These are phyloP conservation scores for Lophiostoma macrostomum DNA, from an alignment of 495 filamentous ascomycete genomes.

Conservation along the genomic window DNA sequence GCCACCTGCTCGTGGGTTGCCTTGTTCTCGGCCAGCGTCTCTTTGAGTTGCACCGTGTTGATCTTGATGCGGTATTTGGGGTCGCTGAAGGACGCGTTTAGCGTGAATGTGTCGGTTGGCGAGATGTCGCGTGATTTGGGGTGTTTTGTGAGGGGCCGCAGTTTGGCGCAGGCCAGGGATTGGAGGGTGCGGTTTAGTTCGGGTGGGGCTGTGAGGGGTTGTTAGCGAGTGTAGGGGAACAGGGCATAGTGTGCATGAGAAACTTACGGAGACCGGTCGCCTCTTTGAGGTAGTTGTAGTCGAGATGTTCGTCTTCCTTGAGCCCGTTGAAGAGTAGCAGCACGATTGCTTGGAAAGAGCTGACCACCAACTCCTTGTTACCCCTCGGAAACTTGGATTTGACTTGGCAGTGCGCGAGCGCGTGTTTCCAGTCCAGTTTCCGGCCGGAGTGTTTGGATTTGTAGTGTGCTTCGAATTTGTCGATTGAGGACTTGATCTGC, in stretches of 20 bases:
- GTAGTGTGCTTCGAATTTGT: slow-evolving; percentile 78
- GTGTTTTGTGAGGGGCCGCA: slow-evolving; percentile 79
- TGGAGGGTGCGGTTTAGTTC: slow-evolving; percentile 89
- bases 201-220: slow-evolving; percentile 53
- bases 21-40: slow-evolving; percentile 88
- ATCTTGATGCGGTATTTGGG: slow-evolving; percentile 92
- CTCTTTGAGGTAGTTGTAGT: slow-evolving; percentile 66
- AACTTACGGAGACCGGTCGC: slow-evolving; percentile 64
- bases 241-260: background rate
- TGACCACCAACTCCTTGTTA: slow-evolving; percentile 80
- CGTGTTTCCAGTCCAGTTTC: slow-evolving; percentile 87
- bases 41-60: slow-evolving; percentile 95
- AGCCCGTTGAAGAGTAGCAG: slow-evolving; percentile 87
- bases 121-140: slow-evolving; percentile 81
- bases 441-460: slow-evolving; percentile 80
- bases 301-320: slow-evolving; percentile 52
- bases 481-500: slow-evolving; percentile 64
- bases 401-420: slow-evolving; percentile 80
- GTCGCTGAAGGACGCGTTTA: slow-evolving; percentile 74
- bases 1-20: slow-evolving; percentile 86
- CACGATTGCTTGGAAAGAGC: slow-evolving; percentile 86
- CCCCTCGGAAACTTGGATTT: slow-evolving; percentile 73
- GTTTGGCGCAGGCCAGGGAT: slow-evolving; percentile 85
- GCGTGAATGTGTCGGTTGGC: slow-evolving; percentile 70
- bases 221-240: background rate